phyloP scores from a whole-genome alignment of 805 yeast species.

The Metschnikowia vanudenii region DNA sequence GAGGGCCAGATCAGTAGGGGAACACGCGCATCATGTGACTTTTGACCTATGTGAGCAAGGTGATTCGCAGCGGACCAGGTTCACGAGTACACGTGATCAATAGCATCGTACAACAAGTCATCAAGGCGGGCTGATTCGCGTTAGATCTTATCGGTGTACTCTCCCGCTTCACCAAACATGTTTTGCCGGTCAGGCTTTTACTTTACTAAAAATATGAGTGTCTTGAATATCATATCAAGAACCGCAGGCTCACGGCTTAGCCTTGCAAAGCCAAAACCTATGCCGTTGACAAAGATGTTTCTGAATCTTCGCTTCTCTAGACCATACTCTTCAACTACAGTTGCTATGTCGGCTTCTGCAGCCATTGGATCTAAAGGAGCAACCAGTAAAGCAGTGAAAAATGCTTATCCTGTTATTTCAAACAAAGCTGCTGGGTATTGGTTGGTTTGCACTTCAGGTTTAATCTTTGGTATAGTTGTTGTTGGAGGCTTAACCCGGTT shows the following conservation, averaged over 20 bases:
- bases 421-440: slow-evolving; percentile 68
- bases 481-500: slow-evolving; percentile 93
- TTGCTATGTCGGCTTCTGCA: not conserved
- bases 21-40: slow-evolving; percentile 1
- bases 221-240: slow-evolving; percentile 34
- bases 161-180: slow-evolving; percentile 11
- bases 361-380: not conserved
- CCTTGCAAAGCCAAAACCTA: slow-evolving; percentile 11
- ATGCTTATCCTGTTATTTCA: slow-evolving; percentile 20
- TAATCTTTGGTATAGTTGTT: slow-evolving; percentile 94
- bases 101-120: not conserved
- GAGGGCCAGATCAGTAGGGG: not conserved
- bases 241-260: slow-evolving; percentile 21
- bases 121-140: too few relatives aligned
- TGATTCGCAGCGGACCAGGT: not conserved
- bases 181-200: slow-evolving; percentile 56
- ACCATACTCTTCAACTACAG: slow-evolving; percentile 9
- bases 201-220: slow-evolving; percentile 54
- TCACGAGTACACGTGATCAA: not conserved
- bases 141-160: too few relatives aligned
- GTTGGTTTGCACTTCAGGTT: slow-evolving; percentile 80
- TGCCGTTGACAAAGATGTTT: slow-evolving; percentile 12
- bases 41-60: not conserved
- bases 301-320: slow-evolving; percentile 4
- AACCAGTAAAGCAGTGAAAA: slow-evolving; percentile 2